Evolutionary conservation across 2,329 filamentous ascomycete species (phyloP).

Genomic region (Colletotrichum cuscutae): DNA sequence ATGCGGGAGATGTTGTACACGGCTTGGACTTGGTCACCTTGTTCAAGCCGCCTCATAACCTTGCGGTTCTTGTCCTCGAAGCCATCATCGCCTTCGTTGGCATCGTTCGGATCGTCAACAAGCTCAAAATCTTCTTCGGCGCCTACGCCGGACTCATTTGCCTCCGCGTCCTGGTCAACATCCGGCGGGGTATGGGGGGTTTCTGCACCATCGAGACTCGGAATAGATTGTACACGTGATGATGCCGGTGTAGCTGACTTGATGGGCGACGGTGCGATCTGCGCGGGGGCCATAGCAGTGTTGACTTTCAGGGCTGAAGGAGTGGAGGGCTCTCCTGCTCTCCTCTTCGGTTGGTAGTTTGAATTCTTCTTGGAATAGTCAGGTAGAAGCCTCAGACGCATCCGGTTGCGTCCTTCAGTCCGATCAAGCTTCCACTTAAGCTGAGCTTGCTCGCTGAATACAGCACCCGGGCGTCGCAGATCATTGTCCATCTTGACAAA

Average conservation of each 20-base stretch:
- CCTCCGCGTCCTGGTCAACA: constrained; percentile 40
- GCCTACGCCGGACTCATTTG: constrained; percentile 45
- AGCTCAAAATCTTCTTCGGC: constrained; percentile 95
- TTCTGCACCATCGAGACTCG: constrained; percentile 30
- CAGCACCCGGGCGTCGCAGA: constrained; percentile 80
- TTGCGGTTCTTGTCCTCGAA: constrained; percentile 99
- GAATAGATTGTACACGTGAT: constrained; percentile 37
- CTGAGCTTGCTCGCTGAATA: constrained; percentile 74
- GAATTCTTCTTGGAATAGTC: constrained; percentile 76
- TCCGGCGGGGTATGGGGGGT: constrained; percentile 36
- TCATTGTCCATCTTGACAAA: constrained; percentile 84
- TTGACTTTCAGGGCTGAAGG: constrained; percentile 36
- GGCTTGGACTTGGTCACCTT: constrained; percentile 90
- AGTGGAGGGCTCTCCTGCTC: constrained; percentile 42
- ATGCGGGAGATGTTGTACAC: constrained; percentile 97
- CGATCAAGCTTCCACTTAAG: constrained; percentile 93
- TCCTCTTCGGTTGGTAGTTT: constrained; percentile 87
- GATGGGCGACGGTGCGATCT: constrained; percentile 32
- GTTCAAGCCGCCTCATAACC: constrained; percentile 92
- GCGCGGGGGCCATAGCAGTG: constrained; percentile 30
- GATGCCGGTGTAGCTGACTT: constrained; percentile 39
- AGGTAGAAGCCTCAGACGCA: constrained; percentile 87
- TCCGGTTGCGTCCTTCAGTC: constrained; percentile 94
- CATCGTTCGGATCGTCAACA: constrained; percentile 90
- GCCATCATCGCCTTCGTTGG: constrained; percentile 76